Evolutionary conservation across 1,284 basidiomycete genomes (phyloP), one percentile per base, ranked within the genome.

Genomic region (Cutaneotrichosporon sp.): DNA sequence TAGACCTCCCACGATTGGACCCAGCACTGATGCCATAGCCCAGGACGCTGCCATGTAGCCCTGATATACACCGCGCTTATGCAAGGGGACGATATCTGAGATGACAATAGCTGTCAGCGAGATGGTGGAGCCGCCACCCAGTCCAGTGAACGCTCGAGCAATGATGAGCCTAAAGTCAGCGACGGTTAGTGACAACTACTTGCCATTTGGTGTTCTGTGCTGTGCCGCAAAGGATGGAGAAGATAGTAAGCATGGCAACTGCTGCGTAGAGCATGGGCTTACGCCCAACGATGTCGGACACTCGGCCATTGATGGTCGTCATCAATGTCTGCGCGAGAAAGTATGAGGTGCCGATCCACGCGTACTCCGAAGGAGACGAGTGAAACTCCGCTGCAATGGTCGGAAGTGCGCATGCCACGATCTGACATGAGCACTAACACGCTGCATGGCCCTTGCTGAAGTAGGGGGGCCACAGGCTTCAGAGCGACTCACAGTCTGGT

Each of bases 1-100:
- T 1, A 61, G 33, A 25, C 69, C 75, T 35, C 76, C 77, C 7
- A 77, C 49, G 25, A 77, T 60, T 2, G 76, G 76, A 3, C 77
- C 76, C 0, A 77, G 26, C 17, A 39, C 46, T 49, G 67, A 64
- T 4, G 76, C 75, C 11, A 75, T 57, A 17, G 75, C 76, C 74
- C 74, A 77, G 3, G 70, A 58, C 11, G 62, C 69, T 16, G 76
- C 75, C 50, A 76, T 59, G 47, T 70, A 64, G 16, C 76, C 75
- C 42, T 67, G 68, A 52, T 69, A 75, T 42, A 82, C 46, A 6
- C 71, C 72, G 46, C 72, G 61, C 49, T 69, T 63, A 24, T 62
- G 47, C 10, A 74, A 51, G 1, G 72, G 67, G 3, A 68, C 65
- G 46, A 74, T 69, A 54, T 74, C 72, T 10, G 66, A 66, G 58